Base-by-base conservation (phyloP, 345 rosid species). In the Moricandia arvensis region DNA sequence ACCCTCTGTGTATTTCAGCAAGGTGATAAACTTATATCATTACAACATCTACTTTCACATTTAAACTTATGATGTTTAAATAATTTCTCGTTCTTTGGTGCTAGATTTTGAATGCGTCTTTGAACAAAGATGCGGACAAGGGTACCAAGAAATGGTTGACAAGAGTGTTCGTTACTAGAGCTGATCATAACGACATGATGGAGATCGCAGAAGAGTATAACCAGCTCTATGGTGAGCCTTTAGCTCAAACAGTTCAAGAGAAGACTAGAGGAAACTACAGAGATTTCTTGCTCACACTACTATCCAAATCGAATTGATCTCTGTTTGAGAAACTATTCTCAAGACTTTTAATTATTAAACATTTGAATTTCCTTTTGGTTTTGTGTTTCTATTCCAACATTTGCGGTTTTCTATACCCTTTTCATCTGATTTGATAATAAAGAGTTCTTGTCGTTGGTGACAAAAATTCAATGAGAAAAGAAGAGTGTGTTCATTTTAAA, bases 251-350 rank as follows among this genome's bases (percentile, higher is more conserved):
- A 71, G 83, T 91, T 35, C 82, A 84, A 76, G 90, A 78, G 1
- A 72, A 74, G 24, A 85, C 87, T 21, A 90, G 83, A 7, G 98
- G 97, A n/a, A 87, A 84, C 84, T 94, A 90, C 18, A 90, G 60
- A 86, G 98, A 91, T 70, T 78, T 88, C 78, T 79, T 91, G 87
- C 80, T 89, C 67, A 65, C 87, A 26, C 61, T 93, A 57, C 31
- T 87, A 6, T 75, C 88, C 13, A 86, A 75, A 79, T 87, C 86
- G 15, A 64, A 80, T 17, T 84, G 72, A 86, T 69, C 35, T 35
- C 68, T 8, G 35, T 24, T 27, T 51, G 43, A 64, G 16, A 31
- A 76, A 57, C 0, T 7, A n/a, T 21, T 43, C 47, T 13, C 49
- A 63, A 58, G 5, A 71, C 35, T 53, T 61, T 26, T 9, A 16